A percentile compares a stretch with the other conserved stretches of the same genome.
phyloP scores from a whole-genome alignment of 2,329 filamentous ascomycete genomes.

The Paecilomyces niveus region DNA sequence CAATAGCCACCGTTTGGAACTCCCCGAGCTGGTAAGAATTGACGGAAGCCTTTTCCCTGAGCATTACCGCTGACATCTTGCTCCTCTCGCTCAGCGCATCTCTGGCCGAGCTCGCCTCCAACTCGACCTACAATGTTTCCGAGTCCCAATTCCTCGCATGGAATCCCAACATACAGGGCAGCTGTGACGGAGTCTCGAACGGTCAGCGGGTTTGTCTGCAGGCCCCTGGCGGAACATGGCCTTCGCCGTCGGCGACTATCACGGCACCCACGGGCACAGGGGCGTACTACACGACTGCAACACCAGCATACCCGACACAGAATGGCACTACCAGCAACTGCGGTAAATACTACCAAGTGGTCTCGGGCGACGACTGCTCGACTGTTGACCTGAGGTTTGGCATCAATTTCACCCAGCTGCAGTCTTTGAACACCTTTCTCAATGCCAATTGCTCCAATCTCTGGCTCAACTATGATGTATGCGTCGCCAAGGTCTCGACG shows the following conservation, averaged over 20 bases:
- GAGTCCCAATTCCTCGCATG: not conserved
- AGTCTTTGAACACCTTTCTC: constrained; percentile 8
- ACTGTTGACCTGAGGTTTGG: constrained; percentile 3
- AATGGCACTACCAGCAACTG: constrained; percentile 9
- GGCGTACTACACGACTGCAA: constrained; percentile 13
- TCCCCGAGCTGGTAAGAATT: not conserved
- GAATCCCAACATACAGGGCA: constrained; percentile 1
- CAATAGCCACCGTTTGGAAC: not conserved
- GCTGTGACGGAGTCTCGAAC: not conserved
- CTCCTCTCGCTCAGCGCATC: not conserved
- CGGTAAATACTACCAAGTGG: constrained; percentile 12
- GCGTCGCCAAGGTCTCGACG: not conserved
- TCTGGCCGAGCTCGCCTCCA: not conserved
- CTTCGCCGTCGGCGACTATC: not conserved
- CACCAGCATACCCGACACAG: constrained; percentile 8
- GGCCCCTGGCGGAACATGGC: not conserved
- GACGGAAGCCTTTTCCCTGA: too few relatives aligned
- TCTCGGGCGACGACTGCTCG: constrained; percentile 7
- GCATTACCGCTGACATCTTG: too few relatives aligned
- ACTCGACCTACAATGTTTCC: constrained; percentile 1
- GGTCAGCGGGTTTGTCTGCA: not conserved
- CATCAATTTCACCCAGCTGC: constrained; percentile 5
- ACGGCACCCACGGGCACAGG: not conserved
- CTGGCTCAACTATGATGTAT: not conserved
- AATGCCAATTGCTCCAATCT: constrained; percentile 4